These are phyloP conservation scores for Auxenochlorella protothecoides DNA, from an alignment of 139 green algal genomes.

Conservation along the genomic window DNA sequence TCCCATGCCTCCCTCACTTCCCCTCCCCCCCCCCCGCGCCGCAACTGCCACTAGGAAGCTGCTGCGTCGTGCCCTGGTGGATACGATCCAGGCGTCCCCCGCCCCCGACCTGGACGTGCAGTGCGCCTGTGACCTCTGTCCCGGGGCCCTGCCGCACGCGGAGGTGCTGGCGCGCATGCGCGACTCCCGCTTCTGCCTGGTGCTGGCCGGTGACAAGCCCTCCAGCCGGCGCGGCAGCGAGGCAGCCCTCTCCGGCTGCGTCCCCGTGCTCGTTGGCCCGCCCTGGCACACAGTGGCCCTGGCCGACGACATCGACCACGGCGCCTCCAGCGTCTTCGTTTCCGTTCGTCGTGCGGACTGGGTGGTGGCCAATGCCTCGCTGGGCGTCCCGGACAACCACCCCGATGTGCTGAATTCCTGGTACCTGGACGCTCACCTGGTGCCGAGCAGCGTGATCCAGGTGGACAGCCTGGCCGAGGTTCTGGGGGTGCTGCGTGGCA, in stretches of 20 bases:
- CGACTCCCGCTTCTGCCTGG: not conserved
- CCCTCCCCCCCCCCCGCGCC: too few species aligned
- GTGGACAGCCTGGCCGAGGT: conserved; percentile 6
- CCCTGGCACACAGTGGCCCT: conserved; percentile 14
- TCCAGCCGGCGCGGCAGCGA: conserved; percentile 8
- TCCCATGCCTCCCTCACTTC: too few species aligned
- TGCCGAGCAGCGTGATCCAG: not conserved
- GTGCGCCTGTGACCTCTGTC: not conserved
- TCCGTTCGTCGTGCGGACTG: too few species aligned
- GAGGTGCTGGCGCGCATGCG: not conserved
- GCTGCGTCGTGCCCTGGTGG: too few species aligned
- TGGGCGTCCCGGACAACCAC: not conserved
- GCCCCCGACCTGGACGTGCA: not conserved
- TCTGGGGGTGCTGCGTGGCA: conserved; percentile 2
- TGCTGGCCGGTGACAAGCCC: not conserved
- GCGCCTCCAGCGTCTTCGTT: conserved; percentile 5
- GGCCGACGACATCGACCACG: conserved; percentile 6
- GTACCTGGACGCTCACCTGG: conserved; percentile 1
- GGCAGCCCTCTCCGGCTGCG: conserved; percentile 10
- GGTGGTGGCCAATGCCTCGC: not conserved
- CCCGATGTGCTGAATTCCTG: not conserved
- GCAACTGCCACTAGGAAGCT: too few species aligned
- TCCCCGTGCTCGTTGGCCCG: conserved; percentile 20
- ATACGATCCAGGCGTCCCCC: too few species aligned
- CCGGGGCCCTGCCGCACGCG: not conserved